Base-by-base conservation (phyloP, 345 rosid genomes). In the Populus deltoides region DNA sequence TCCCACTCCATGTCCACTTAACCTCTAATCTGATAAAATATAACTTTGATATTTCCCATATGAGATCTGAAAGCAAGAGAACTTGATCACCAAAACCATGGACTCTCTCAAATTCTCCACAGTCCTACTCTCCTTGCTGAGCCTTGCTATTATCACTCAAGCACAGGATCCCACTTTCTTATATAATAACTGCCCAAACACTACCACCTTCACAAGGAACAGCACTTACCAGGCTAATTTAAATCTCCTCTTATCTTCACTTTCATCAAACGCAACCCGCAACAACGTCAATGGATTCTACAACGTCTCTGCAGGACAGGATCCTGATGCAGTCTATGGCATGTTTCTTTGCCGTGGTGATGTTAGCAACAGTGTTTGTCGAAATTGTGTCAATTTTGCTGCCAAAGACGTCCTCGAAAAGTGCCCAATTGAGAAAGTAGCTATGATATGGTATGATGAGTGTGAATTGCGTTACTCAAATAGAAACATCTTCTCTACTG, bases 391-490 rank as follows among this genome's bases (percentile, higher is more conserved):
- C 12, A n/a, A 6, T 7, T 57, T 22, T 13, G 88, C 90, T 3
- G 45, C 69, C 13, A 65, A 33, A 7, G 24, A 82, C 0, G 43
- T 88, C 53, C 24, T 47, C 15, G 39, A 49, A 2, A 39, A 6
- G 11, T 89, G 97, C 73, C 86, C 86, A 0, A 45, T 8, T 45
- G 74, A 80, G 38, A 86, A 77, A 71, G 51, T 31, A 53, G 53
- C 88, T 8, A 81, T 83, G 1, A 36, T 89, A 45, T 86, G 83
- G 86, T 87, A 74, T 72, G 88, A 87, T 6, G 69, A 75, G 74
- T 90, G 92, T 72, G 66, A 78, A 85, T 51, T 90, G 31, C 85
- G 85, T 16, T 91, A 87, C 73, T 86, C 90, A 22, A 86, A 88
- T 77, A 77, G 76, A 9, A 27, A 81, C n/a, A 55, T 91, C 62